phyloP scores from a whole-genome alignment of 345 rosid genomes.

The Gossypium rotundifolium region DNA sequence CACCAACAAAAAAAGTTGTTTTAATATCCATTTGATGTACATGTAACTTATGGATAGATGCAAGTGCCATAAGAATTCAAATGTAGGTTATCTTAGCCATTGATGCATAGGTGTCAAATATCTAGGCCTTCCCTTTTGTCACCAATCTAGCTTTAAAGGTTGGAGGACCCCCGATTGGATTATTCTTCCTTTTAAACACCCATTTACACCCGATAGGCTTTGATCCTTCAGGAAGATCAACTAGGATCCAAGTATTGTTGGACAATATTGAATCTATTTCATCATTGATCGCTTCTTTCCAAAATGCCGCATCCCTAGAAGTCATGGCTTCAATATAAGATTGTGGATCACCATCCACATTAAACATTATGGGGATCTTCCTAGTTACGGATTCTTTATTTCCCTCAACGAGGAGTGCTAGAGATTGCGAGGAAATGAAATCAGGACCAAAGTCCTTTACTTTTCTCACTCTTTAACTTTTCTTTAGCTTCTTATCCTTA shows the following conservation, averaged over 20 bases:
- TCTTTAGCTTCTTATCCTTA: background rate
- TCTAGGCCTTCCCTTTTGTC: too few species aligned
- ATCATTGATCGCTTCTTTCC: background rate
- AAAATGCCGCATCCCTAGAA: background rate
- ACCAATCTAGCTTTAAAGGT: too few species aligned
- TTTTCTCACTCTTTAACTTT: background rate
- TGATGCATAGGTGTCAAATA: too few species aligned
- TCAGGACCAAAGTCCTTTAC: background rate
- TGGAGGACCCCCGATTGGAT: too few species aligned
- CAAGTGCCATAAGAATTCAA: too few species aligned
- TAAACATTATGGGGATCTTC: background rate
- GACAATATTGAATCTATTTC: slow-evolving; percentile 6
- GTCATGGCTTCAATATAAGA: background rate
- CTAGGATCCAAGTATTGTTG: background rate
- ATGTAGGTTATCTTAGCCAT: too few species aligned
- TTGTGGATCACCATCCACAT: background rate
- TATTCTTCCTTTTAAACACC: too few species aligned
- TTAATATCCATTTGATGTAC: too few species aligned
- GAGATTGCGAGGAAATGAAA: background rate
- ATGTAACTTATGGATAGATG: too few species aligned
- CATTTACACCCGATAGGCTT: background rate
- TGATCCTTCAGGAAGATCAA: background rate
- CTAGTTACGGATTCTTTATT: background rate
- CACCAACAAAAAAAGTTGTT: too few species aligned
- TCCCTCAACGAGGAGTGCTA: background rate